Conservation (phyloP, 108 stramenopile genomes). For the Cyclostephanos tholiformis region DNA sequence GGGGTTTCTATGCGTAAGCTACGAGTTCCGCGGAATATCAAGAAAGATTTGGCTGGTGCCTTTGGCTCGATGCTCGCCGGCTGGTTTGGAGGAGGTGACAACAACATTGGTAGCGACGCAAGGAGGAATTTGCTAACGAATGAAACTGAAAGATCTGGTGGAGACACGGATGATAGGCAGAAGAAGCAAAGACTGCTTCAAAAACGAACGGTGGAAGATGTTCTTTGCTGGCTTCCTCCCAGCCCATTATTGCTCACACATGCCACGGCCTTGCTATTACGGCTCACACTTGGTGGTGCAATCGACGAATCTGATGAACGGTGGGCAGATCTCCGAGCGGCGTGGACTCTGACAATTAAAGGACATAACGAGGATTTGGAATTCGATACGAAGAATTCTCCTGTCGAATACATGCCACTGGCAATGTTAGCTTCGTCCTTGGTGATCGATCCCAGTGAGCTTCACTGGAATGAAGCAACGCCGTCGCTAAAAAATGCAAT, state of each 20-base stretch:
- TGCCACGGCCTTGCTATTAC: constrained; percentile 74
- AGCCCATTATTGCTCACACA: constrained; percentile 69
- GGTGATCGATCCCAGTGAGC: constrained; percentile 41
- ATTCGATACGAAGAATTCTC: not conserved
- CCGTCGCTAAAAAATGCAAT: constrained; percentile 24
- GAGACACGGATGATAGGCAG: not conserved
- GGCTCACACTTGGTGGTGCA: constrained; percentile 74
- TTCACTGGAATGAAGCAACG: constrained; percentile 2
- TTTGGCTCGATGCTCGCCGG: constrained; percentile 45
- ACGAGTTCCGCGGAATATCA: constrained; percentile 38
- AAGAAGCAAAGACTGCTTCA: constrained; percentile 27
- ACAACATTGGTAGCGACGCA: constrained; percentile 8
- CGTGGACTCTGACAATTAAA: constrained; percentile 60
- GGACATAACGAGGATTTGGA: constrained; percentile 29
- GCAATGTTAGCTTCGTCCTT: constrained; percentile 63
- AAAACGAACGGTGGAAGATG: constrained; percentile 64
- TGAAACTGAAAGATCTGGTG: not conserved
- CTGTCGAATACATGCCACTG: constrained; percentile 63
- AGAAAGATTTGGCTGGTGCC: constrained; percentile 42
- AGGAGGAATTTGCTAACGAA: constrained; percentile 9
- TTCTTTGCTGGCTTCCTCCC: constrained; percentile 83
- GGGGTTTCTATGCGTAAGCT: constrained; percentile 28
- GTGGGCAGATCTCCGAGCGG: constrained; percentile 69
- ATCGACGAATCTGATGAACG: constrained; percentile 59
- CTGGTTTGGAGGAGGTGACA: constrained; percentile 35